Percentiles rank a stretch among this genome's conserved stretches.
Evolutionary conservation across 495 filamentous ascomycete genomes (phyloP).

Genomic region (Rostrohypoxylon terebratum): DNA sequence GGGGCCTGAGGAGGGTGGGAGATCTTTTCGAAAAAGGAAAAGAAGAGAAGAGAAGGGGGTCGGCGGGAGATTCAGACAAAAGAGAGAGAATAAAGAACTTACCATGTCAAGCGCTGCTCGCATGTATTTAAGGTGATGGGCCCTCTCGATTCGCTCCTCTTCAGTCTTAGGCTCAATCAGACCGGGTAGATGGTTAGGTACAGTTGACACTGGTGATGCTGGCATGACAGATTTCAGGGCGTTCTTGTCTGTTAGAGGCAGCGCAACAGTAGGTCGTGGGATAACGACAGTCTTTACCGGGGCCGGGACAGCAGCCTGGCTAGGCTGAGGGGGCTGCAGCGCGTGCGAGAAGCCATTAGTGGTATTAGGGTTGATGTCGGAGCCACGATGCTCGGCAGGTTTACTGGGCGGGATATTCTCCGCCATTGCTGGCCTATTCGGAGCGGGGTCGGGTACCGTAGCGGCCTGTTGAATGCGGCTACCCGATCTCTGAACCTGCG

Average conservation of each 20-base stretch:
- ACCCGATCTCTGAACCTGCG: slow-evolving; percentile 44
- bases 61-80: neutral
- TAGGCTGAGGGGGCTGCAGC: slow-evolving; percentile 11
- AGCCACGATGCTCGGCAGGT: slow-evolving; percentile 17
- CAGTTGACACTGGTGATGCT: neutral
- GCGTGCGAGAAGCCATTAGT: slow-evolving; percentile 22
- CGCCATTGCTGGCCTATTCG: slow-evolving; percentile 11
- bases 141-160: slow-evolving; percentile 44
- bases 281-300: slow-evolving; percentile 22
- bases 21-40: neutral
- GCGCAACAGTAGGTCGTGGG: slow-evolving; percentile 32
- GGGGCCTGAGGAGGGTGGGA: neutral
- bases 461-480: slow-evolving; percentile 42
- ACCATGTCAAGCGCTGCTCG: slow-evolving; percentile 77
- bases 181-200: slow-evolving; percentile 33
- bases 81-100: slow-evolving; percentile 31
- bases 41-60: neutral
- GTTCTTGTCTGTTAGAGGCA: slow-evolving; percentile 27
- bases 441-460: slow-evolving; percentile 14
- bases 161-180: slow-evolving; percentile 47
- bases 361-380: slow-evolving; percentile 26
- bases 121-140: slow-evolving; percentile 71
- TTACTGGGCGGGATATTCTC: slow-evolving; percentile 6
- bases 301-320: slow-evolving; percentile 1
- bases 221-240: slow-evolving; percentile 10